Evolutionary conservation across 495 filamentous ascomycete genomes (phyloP).

Genomic region (Aspergillus cristatus): DNA sequence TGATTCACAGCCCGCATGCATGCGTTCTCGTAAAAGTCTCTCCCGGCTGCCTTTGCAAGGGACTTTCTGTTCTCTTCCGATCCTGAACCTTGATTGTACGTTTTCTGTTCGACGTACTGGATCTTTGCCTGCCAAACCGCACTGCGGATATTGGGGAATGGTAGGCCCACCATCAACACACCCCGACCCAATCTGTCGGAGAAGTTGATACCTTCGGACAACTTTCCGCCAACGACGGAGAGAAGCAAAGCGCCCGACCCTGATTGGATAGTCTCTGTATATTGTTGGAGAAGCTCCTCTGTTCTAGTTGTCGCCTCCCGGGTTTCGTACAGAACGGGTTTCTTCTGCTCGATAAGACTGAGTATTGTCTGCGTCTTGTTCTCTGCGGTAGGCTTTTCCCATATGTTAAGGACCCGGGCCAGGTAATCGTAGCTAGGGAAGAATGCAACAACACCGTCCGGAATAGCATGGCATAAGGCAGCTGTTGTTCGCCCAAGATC

Average conservation of each 20-base stretch:
- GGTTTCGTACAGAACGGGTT: conserved; percentile 58
- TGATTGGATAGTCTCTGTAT: conserved; percentile 56
- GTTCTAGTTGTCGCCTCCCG: conserved; percentile 37
- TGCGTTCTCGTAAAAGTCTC: conserved; percentile 88
- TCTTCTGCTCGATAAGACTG: conserved; percentile 42
- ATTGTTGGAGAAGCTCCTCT: conserved; percentile 63
- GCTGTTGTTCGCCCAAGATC: conserved; percentile 67
- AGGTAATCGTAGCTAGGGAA: conserved; percentile 93
- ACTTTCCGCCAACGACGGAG: conserved; percentile 89
- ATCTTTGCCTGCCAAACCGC: conserved; percentile 90
- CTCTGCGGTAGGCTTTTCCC: conserved; percentile 43
- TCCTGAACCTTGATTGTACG: conserved; percentile 32
- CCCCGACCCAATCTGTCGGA: conserved; percentile 83
- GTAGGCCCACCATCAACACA: conserved; percentile 81
- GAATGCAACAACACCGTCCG: conserved; percentile 91
- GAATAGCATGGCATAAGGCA: conserved; percentile 62
- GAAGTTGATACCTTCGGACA: conserved; percentile 98
- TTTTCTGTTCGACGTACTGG: conserved; percentile 71
- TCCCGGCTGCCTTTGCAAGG: conserved; percentile 52
- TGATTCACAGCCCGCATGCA: conserved; percentile 98
- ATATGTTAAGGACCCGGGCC: conserved; percentile 56
- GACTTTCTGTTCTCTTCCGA: conserved; percentile 25
- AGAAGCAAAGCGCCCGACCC: conserved; percentile 71
- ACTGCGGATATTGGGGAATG: conserved; percentile 84
- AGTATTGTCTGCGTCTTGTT: conserved; percentile 22